A percentile compares a stretch with the other conserved stretches of the same genome.
Evolutionary conservation across 2,329 filamentous ascomycete genomes (phyloP).

Genomic region (Dendryphion nanum): DNA sequence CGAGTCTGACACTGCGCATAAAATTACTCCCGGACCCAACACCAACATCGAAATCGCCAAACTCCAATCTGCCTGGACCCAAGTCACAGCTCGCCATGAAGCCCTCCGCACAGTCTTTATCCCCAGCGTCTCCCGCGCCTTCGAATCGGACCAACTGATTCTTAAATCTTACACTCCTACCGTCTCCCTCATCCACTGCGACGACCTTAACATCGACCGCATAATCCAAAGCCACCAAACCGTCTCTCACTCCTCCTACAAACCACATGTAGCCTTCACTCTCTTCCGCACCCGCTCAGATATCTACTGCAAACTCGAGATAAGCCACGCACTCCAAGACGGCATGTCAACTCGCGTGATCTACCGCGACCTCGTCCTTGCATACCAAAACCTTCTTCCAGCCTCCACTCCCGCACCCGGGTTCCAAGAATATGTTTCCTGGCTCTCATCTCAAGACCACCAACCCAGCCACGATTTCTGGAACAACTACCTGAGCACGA

Average conservation of each 20-base stretch:
- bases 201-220: constrained; percentile 3
- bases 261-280: constrained; percentile 36
- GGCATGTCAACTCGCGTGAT: constrained; percentile 48
- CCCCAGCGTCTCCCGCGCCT: constrained; percentile 5
- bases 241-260: constrained; percentile 4
- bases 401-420: constrained; percentile 5
- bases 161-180: constrained; percentile 5
- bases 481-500: constrained; percentile 28
- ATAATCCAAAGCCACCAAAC: constrained; percentile 7
- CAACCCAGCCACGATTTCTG: constrained; percentile 31
- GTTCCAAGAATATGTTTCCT: constrained; percentile 28
- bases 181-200: constrained; percentile 4
- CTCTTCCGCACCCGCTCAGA: constrained; percentile 42
- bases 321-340: constrained; percentile 50
- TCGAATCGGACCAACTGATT: constrained; percentile 12
- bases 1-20: constrained; percentile 7
- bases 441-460: constrained; percentile 22
- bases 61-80: constrained; percentile 13
- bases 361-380: constrained; percentile 41
- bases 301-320: constrained; percentile 46
- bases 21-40: constrained; percentile 5
- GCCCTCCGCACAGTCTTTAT: constrained; percentile 17
- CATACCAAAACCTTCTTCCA: constrained; percentile 16
- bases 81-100: constrained; percentile 13
- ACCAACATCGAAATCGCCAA: constrained; percentile 4